Conservation (phyloP, 2,329 filamentous ascomycete genomes). For the Cordyceps cicadae region DNA sequence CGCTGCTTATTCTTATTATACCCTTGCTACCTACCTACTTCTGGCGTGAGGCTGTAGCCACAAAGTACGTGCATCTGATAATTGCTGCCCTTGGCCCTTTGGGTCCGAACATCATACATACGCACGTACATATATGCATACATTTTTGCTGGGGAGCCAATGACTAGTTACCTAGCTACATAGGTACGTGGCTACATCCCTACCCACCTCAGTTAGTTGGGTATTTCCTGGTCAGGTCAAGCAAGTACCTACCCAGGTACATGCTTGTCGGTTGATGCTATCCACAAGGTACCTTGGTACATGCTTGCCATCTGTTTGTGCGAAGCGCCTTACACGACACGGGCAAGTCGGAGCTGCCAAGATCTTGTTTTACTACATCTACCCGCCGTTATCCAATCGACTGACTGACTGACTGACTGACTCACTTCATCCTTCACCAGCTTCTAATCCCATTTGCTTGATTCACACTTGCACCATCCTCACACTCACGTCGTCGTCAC, state of each 20-base stretch:
- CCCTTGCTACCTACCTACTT: too few species aligned
- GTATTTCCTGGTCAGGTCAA: too few species aligned
- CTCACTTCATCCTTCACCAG: background rate
- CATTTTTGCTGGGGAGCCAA: too few species aligned
- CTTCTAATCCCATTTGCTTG: background rate
- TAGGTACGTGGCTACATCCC: background rate
- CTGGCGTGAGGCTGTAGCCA: background rate
- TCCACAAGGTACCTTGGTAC: background rate
- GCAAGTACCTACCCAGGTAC: background rate
- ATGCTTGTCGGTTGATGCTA: conserved; percentile 2
- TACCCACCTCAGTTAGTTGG: too few species aligned
- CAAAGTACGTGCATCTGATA: conserved; percentile 2
- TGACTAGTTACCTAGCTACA: background rate
- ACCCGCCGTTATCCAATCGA: background rate
- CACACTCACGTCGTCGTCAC: background rate
- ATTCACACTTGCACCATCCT: background rate
- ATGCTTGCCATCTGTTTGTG: background rate
- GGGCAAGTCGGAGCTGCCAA: background rate
- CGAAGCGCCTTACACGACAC: background rate
- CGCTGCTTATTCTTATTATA: conserved; percentile 1
- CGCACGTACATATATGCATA: too few species aligned
- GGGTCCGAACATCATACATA: too few species aligned
- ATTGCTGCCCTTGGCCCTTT: background rate
- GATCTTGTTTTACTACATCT: conserved; percentile 4
- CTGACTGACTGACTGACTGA: background rate